Conservation (phyloP, 2,329 filamentous ascomycete genomes). For the Penicillium brevicompactum region DNA sequence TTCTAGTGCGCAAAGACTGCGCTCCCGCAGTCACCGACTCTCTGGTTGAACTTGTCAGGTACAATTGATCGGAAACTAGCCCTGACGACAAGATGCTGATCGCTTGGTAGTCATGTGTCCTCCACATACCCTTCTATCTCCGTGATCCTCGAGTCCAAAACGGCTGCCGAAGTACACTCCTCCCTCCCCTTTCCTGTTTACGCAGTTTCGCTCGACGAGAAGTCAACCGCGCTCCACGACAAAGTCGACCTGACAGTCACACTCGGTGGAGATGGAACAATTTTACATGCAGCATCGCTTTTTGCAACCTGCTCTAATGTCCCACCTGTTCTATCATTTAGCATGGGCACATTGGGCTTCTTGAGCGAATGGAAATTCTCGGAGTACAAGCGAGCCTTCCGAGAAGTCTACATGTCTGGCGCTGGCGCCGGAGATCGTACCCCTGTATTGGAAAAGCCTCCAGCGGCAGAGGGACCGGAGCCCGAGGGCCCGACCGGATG, state of each 20-base stretch:
- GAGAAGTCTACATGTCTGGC: slow-evolving; percentile 87
- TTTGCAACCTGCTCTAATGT: slow-evolving; percentile 81
- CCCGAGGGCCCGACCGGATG: slow-evolving; percentile 57
- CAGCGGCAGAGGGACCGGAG: slow-evolving; percentile 35
- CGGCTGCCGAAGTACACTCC: slow-evolving; percentile 72
- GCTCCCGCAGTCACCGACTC: slow-evolving; percentile 58
- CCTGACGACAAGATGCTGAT: neutral
- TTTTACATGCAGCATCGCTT: slow-evolving; percentile 79
- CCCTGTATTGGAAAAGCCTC: slow-evolving; percentile 46
- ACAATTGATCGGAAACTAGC: slow-evolving; percentile 10
- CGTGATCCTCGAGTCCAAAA: slow-evolving; percentile 77
- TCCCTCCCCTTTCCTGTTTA: slow-evolving; percentile 75
- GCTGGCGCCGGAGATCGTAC: slow-evolving; percentile 54
- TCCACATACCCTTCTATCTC: slow-evolving; percentile 78
- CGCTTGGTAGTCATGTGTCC: slow-evolving; percentile 69
- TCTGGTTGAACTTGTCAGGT: slow-evolving; percentile 60
- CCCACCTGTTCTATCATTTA: slow-evolving; percentile 90
- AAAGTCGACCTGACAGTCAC: slow-evolving; percentile 90
- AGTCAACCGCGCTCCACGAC: slow-evolving; percentile 60
- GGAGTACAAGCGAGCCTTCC: slow-evolving; percentile 88
- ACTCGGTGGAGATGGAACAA: slow-evolving; percentile 90
- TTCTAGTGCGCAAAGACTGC: slow-evolving; percentile 68
- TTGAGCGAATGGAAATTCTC: slow-evolving; percentile 94
- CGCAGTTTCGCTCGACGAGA: slow-evolving; percentile 40
- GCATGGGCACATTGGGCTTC: slow-evolving; percentile 95